These are phyloP conservation scores for Phyllosticta citrichinensis DNA, from an alignment of 2,329 filamentous ascomycete genomes.

Conservation along the genomic window DNA sequence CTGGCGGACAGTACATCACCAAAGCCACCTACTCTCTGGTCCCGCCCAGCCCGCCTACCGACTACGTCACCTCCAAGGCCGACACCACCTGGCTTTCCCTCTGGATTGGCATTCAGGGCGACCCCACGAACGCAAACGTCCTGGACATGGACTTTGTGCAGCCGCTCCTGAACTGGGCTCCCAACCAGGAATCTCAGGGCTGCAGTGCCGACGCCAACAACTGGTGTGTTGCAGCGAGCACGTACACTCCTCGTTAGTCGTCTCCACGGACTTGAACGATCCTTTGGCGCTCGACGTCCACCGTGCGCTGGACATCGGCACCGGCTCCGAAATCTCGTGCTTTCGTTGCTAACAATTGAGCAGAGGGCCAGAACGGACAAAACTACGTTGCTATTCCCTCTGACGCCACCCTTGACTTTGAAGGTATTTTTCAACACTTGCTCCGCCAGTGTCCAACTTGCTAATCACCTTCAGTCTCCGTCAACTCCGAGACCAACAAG, in stretches of 20 bases:
- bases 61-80: background rate
- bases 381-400: background rate
- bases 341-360: background rate
- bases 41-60: conserved; percentile 3
- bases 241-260: conserved; percentile 5
- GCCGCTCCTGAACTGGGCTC: conserved; percentile 9
- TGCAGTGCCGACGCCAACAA: conserved; percentile 6
- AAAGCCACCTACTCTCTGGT: conserved; percentile 12
- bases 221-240: conserved; percentile 12
- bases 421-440: background rate
- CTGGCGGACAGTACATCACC: conserved; percentile 10
- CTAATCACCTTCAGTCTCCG: background rate
- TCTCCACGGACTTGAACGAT: background rate
- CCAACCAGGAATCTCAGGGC: conserved; percentile 1
- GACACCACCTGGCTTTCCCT: conserved; percentile 1
- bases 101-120: conserved; percentile 10
- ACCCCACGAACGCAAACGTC: conserved; percentile 5
- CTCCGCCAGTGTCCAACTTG: too few species aligned
- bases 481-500: conserved; percentile 1
- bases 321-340: too few species aligned
- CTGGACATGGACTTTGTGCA: conserved; percentile 11
- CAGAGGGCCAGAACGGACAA: background rate
- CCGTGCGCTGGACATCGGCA: too few species aligned
- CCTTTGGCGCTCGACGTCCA: too few species aligned
- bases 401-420: background rate